A percentile compares a stretch with the other conserved stretches of the same genome.
Evolutionary conservation across 192 early-diverging fungal species (phyloP).

Genomic region (Linderina pennispora): DNA sequence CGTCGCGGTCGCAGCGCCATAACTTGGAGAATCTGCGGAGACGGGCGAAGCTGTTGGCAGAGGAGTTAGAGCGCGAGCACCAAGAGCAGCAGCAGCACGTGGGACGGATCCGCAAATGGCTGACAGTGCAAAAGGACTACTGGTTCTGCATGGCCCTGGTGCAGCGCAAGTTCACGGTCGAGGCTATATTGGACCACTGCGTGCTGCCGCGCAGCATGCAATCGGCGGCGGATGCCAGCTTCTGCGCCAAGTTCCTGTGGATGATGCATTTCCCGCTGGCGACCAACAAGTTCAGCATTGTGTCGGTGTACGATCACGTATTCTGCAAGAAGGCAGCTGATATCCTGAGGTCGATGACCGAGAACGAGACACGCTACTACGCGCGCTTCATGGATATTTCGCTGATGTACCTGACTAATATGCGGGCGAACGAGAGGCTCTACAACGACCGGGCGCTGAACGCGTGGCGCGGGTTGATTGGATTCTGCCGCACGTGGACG

Average conservation of each 20-base stretch:
- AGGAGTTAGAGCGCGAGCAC: conserved; percentile 28
- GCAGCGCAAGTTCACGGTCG: conserved; percentile 21
- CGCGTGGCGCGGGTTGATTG: conserved; percentile 33
- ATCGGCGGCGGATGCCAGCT: conserved; percentile 37
- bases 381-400: conserved; percentile 32
- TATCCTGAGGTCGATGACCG: conserved; percentile 32
- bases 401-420: conserved; percentile 24
- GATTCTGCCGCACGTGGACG: conserved; percentile 29
- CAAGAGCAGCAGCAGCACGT: conserved; percentile 31
- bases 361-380: conserved; percentile 38
- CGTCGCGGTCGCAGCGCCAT: conserved; percentile 17
- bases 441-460: conserved; percentile 39
- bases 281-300: conserved; percentile 44
- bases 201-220: conserved; percentile 33
- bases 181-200: conserved; percentile 40
- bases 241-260: conserved; percentile 43
- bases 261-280: conserved; percentile 45
- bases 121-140: conserved; percentile 44
- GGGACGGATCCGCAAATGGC: conserved; percentile 34
- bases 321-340: conserved; percentile 26
- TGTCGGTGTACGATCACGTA: conserved; percentile 38
- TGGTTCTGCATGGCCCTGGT: conserved; percentile 44
- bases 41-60: conserved; percentile 19
- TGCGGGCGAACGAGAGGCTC: conserved; percentile 13
- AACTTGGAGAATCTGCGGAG: conserved; percentile 17